A percentile compares a stretch with the other conserved stretches of the same genome.
These are phyloP conservation scores for Cladosporium sp. DNA, from an alignment of 2,329 filamentous ascomycete species.

Conservation along the genomic window DNA sequence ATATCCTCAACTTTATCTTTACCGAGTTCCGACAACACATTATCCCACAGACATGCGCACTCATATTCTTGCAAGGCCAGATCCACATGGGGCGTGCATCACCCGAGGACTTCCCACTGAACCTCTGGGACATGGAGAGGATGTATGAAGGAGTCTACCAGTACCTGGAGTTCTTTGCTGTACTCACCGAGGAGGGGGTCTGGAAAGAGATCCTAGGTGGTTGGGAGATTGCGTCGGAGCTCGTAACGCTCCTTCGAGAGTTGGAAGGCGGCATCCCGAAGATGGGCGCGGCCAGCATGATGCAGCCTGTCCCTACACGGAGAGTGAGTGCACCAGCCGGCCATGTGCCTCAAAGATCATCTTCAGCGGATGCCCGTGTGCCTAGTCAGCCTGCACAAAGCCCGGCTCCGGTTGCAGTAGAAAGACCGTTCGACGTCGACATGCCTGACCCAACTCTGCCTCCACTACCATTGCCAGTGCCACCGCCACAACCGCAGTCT, in stretches of 20 bases:
- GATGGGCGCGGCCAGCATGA: constrained; percentile 21
- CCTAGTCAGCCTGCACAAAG: constrained; percentile 20
- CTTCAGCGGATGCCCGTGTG: constrained; percentile 22
- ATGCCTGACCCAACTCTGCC: constrained; percentile 36
- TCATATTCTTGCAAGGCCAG: constrained; percentile 90
- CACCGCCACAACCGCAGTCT: constrained; percentile 17
- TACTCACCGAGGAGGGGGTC: constrained; percentile 80
- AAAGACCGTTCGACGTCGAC: constrained; percentile 64
- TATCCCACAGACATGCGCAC: constrained; percentile 89
- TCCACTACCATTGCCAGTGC: constrained; percentile 34
- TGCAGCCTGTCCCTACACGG: constrained; percentile 15
- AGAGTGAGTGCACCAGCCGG: constrained; percentile 18
- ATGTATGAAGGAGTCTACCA: constrained; percentile 94
- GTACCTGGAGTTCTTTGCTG: constrained; percentile 90
- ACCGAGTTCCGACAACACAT: constrained; percentile 90
- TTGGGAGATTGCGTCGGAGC: constrained; percentile 88
- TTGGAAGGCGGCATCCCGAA: constrained; percentile 67
- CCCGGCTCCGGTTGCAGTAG: constrained; percentile 52
- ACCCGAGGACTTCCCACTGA: constrained; percentile 86
- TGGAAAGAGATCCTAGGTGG: constrained; percentile 84
- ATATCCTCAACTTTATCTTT: constrained; percentile 84
- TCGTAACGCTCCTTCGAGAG: constrained; percentile 82
- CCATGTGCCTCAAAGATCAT: constrained; percentile 19
- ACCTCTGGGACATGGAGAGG: constrained; percentile 96
- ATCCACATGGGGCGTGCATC: constrained; percentile 76